Conservation (phyloP, 768 basidiomycete genomes). For the Suillus tomentosus region DNA sequence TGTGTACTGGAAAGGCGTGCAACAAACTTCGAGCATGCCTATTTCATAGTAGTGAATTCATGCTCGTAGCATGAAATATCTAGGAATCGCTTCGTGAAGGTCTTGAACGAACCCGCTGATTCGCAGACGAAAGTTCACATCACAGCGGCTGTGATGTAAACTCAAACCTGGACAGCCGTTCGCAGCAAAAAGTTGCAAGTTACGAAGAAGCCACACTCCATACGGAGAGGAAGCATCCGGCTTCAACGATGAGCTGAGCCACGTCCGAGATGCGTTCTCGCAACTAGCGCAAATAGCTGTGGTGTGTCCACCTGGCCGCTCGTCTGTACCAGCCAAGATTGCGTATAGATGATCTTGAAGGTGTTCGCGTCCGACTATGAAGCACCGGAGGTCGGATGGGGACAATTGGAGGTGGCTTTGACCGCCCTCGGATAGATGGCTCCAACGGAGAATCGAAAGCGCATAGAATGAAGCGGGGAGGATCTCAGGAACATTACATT, state of each 20-base stretch:
- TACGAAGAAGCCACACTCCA: constrained; percentile 25
- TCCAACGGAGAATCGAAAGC: constrained; percentile 35
- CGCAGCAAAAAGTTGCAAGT: constrained; percentile 19
- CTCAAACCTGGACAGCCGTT: neutral
- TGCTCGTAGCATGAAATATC: constrained; percentile 21
- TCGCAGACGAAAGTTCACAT: neutral
- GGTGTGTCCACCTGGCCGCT: neutral
- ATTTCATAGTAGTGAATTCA: neutral
- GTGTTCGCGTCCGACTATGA: constrained; percentile 35
- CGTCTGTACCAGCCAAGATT: constrained; percentile 19
- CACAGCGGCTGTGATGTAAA: constrained; percentile 6
- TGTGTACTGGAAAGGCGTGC: neutral
- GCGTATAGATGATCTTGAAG: constrained; percentile 28
- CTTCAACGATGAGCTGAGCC: constrained; percentile 17
- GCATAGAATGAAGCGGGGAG: constrained; percentile 44
- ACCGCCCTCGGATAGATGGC: constrained; percentile 29
- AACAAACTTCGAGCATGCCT: neutral
- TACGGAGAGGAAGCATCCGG: constrained; percentile 16
- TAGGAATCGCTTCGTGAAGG: constrained; percentile 16
- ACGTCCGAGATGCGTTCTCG: constrained; percentile 5
- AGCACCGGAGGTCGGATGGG: constrained; percentile 30
- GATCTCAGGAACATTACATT: constrained; percentile 37
- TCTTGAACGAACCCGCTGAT: constrained; percentile 6
- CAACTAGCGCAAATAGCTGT: constrained; percentile 11
- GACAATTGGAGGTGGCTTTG: constrained; percentile 32